Evolutionary conservation across 345 rosid genomes (phyloP).

Genomic region (Arabidopsis suecica): DNA sequence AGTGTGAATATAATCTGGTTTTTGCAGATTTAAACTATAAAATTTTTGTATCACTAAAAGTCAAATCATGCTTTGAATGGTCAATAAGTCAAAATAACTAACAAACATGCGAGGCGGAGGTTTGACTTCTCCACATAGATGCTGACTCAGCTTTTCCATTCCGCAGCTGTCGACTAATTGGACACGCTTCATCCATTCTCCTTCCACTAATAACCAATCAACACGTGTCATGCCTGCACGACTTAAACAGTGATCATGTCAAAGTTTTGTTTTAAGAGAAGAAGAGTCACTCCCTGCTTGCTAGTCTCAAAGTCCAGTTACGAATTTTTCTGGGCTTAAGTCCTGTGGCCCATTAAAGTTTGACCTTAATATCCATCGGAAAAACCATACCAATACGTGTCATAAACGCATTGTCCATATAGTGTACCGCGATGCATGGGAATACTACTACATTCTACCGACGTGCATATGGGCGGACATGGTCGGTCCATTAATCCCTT

Average conservation of each 20-base stretch:
- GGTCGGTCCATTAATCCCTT: slow-evolving; percentile 37
- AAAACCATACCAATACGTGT: not conserved
- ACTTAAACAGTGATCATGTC: not conserved
- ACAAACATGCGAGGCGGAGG: slow-evolving; percentile 31
- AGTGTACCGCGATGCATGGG: slow-evolving; percentile 24
- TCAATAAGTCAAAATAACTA: slow-evolving; percentile 34
- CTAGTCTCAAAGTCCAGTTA: not conserved
- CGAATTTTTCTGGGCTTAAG: not conserved
- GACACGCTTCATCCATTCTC: slow-evolving; percentile 39
- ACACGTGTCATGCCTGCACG: slow-evolving; percentile 27
- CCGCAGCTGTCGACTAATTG: slow-evolving; percentile 38
- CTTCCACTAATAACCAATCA: not conserved
- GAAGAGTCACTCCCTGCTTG: too few relatives aligned
- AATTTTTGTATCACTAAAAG: not conserved
- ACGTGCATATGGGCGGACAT: slow-evolving; percentile 22
- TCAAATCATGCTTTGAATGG: slow-evolving; percentile 21
- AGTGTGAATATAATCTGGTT: not conserved
- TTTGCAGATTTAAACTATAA: not conserved
- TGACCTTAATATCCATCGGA: not conserved
- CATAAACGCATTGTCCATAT: not conserved
- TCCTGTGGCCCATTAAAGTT: not conserved
- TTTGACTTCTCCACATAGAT: slow-evolving; percentile 37
- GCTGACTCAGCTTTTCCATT: slow-evolving; percentile 33
- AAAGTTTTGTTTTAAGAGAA: too few relatives aligned
- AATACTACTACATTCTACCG: slow-evolving; percentile 25